Evolutionary conservation across 106 monocot genomes (phyloP).

Genomic region (Hemerocallis citrina): DNA sequence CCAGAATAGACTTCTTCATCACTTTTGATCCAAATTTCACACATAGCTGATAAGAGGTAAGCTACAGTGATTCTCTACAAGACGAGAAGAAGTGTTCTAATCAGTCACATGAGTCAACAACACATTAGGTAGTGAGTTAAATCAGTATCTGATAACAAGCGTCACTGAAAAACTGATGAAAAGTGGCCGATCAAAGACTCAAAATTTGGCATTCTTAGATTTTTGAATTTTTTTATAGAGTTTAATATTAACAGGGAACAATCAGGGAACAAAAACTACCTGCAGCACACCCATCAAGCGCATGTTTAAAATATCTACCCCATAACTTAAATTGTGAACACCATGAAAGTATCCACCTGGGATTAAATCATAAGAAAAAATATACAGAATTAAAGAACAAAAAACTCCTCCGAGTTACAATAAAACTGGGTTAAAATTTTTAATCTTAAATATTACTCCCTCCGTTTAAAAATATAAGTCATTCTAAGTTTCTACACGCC

Average conservation of each 20-base stretch:
- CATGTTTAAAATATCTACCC: conserved; percentile 53
- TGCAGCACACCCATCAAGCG: conserved; percentile 66
- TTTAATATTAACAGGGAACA: no score
- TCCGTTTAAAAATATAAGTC: no score
- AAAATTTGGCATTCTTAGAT: no score
- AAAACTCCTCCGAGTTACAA: no score
- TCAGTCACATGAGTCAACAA: background rate
- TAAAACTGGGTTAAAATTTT: no score
- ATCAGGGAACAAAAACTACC: conserved; percentile 20
- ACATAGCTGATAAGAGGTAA: conserved; percentile 27
- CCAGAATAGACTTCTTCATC: conserved; percentile 33
- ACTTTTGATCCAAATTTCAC: conserved; percentile 38
- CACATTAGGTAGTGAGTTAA: background rate
- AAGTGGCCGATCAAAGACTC: no score
- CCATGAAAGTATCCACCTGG: conserved; percentile 71
- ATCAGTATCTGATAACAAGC: background rate
- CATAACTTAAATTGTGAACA: conserved; percentile 40
- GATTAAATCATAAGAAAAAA: background rate
- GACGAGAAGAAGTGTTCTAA: background rate
- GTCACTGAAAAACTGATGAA: background rate
- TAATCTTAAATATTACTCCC: no score
- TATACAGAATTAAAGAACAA: background rate
- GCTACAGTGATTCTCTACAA: conserved; percentile 45
- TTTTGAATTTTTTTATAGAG: no score
- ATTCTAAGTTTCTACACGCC: no score